Evolutionary conservation across 2,329 filamentous ascomycete species (phyloP).

Genomic region (Xylogone sp.): DNA sequence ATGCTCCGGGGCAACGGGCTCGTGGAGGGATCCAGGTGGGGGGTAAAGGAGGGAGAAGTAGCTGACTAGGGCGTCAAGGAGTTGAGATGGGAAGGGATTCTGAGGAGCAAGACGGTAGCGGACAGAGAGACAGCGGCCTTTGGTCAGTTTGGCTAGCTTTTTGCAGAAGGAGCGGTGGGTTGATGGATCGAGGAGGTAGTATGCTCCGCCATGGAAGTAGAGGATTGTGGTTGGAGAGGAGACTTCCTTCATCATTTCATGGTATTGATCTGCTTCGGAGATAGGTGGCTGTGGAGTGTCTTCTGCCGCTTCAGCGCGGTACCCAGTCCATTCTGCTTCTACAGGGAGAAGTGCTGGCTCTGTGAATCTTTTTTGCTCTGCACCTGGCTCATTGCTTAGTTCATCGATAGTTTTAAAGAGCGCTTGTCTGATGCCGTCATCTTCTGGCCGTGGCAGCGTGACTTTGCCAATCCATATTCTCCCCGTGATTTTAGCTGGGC

Average conservation of each 20-base stretch:
- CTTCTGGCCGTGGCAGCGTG: constrained; percentile 53
- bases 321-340: constrained; percentile 75
- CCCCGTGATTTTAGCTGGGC: constrained; percentile 70
- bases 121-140: constrained; percentile 69
- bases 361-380: constrained; percentile 29
- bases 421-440: constrained; percentile 53
- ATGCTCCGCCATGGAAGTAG: constrained; percentile 75
- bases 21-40: constrained; percentile 62
- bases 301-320: constrained; percentile 50
- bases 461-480: constrained; percentile 78
- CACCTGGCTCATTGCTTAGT: constrained; percentile 38
- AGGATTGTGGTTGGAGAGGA: constrained; percentile 60
- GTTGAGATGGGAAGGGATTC: constrained; percentile 67
- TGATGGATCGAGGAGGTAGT: constrained; percentile 67
- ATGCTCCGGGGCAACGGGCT: constrained; percentile 57
- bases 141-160: constrained; percentile 61
- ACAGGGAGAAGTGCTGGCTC: constrained; percentile 53
- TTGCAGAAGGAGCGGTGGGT: constrained; percentile 58
- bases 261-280: constrained; percentile 62
- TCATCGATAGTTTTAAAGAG: constrained; percentile 55
- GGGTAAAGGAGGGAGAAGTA: constrained; percentile 72
- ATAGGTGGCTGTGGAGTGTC: constrained; percentile 50
- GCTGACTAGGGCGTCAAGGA: constrained; percentile 68
- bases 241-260: constrained; percentile 63
- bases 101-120: constrained; percentile 74